Evolutionary conservation across 208 protist genomes (phyloP).

Genomic region (Strigomonas galati): DNA sequence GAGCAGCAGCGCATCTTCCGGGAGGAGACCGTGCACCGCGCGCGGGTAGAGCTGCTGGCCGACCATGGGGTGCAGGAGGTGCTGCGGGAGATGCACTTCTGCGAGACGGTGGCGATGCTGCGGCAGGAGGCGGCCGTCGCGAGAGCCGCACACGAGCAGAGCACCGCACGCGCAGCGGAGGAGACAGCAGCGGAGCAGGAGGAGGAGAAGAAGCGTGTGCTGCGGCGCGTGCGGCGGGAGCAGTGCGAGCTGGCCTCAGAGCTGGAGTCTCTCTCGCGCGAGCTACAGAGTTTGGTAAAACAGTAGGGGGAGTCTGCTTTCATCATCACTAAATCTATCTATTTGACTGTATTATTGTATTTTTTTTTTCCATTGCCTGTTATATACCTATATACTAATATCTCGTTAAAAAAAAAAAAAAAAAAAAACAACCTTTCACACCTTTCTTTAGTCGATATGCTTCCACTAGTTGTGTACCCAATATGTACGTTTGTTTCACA

Average conservation of each 20-base stretch:
- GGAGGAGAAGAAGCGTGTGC: slow-evolving; percentile 6
- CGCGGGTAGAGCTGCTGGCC: slow-evolving; percentile 24
- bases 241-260: slow-evolving; percentile 12
- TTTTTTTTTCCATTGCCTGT: neutral
- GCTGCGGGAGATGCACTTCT: slow-evolving; percentile 28
- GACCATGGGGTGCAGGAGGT: slow-evolving; percentile 19
- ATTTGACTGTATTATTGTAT: slow-evolving; percentile 9
- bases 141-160: neutral
- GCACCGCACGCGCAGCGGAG: neutral
- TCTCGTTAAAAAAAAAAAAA: slow-evolving; percentile 1
- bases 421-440: neutral
- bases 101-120: slow-evolving; percentile 16
- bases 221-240: slow-evolving; percentile 4
- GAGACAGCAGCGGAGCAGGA: neutral
- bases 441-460: slow-evolving; percentile 3
- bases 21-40: slow-evolving; percentile 27
- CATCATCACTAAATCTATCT: neutral
- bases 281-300: slow-evolving; percentile 3
- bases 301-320: neutral
- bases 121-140: slow-evolving; percentile 3
- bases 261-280: slow-evolving; percentile 1
- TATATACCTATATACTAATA: no score
- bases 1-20: slow-evolving; percentile 21
- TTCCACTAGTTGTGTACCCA: no score
- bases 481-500: no score